These are phyloP conservation scores for Besnoitia besnoiti DNA, from an alignment of 169 alveolate genomes.

Conservation along the genomic window DNA sequence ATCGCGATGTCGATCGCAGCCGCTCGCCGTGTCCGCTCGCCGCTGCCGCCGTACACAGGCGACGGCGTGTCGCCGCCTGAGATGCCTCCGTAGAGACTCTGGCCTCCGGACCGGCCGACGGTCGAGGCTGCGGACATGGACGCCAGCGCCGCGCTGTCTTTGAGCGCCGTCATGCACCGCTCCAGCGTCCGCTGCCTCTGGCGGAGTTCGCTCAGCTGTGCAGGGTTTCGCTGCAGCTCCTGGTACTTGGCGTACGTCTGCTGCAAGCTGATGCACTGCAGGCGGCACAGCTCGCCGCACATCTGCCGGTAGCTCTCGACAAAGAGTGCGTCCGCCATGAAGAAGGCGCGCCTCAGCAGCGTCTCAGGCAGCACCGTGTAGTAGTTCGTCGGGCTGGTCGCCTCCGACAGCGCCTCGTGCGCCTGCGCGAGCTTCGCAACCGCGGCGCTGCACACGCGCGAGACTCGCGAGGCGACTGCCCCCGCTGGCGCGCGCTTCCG, in stretches of 20 bases:
- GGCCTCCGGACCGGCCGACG: background rate
- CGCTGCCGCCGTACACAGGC: background rate
- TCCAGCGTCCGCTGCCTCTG: slow-evolving; percentile 31
- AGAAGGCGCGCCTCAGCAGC: background rate
- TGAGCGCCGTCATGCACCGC: slow-evolving; percentile 32
- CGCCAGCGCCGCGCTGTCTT: slow-evolving; percentile 6
- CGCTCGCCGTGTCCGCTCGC: background rate
- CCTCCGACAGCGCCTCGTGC: slow-evolving; percentile 2
- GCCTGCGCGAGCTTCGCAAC: background rate
- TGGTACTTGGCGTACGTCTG: slow-evolving; percentile 18
- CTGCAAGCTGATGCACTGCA: slow-evolving; percentile 19
- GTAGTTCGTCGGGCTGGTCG: slow-evolving; percentile 12
- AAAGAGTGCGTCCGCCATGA: background rate
- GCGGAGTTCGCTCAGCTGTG: background rate
- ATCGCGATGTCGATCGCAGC: background rate
- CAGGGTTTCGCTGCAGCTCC: slow-evolving; percentile 28
- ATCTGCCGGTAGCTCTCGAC: slow-evolving; percentile 13
- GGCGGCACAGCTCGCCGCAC: slow-evolving; percentile 30
- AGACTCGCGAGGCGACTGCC: background rate
- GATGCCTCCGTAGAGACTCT: background rate
- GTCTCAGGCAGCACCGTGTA: slow-evolving; percentile 25
- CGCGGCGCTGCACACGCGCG: slow-evolving; percentile 7
- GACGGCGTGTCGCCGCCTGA: background rate
- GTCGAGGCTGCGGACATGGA: background rate
- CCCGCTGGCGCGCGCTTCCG: background rate